phyloP scores from a whole-genome alignment of 345 rosid genomes.

The Nephelium lappaceum region DNA sequence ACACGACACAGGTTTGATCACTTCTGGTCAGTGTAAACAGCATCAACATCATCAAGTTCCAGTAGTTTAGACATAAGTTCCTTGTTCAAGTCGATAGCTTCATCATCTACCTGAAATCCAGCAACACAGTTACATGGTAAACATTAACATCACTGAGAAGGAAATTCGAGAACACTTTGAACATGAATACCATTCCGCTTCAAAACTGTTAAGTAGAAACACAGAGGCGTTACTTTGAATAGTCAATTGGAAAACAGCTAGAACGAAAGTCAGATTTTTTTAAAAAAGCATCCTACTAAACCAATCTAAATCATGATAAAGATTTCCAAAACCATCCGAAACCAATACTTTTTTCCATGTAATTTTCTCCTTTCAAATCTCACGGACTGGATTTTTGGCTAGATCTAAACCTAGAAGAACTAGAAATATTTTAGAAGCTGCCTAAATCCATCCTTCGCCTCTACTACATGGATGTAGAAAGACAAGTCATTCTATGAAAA shows the following conservation, averaged over 20 bases:
- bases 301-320: background rate
- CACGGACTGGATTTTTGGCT: background rate
- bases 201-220: background rate
- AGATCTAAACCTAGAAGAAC: background rate
- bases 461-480: background rate
- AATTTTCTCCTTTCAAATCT: background rate
- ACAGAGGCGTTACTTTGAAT: background rate
- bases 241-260: background rate
- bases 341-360: background rate
- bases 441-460: background rate
- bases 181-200: background rate
- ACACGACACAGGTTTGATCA: constrained; percentile 28
- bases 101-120: constrained; percentile 79
- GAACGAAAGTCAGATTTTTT: background rate
- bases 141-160: background rate
- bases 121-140: background rate
- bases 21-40: constrained; percentile 85
- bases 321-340: background rate
- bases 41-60: constrained; percentile 90
- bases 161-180: constrained; percentile 19
- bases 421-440: background rate
- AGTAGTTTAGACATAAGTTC: constrained; percentile 78
- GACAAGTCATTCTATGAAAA: background rate
- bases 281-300: background rate
- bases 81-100: constrained; percentile 88